Percentiles rank a stretch among this genome's conserved stretches.
phyloP scores from a whole-genome alignment of 2,329 filamentous ascomycete species.

The Monilinia laxa region DNA sequence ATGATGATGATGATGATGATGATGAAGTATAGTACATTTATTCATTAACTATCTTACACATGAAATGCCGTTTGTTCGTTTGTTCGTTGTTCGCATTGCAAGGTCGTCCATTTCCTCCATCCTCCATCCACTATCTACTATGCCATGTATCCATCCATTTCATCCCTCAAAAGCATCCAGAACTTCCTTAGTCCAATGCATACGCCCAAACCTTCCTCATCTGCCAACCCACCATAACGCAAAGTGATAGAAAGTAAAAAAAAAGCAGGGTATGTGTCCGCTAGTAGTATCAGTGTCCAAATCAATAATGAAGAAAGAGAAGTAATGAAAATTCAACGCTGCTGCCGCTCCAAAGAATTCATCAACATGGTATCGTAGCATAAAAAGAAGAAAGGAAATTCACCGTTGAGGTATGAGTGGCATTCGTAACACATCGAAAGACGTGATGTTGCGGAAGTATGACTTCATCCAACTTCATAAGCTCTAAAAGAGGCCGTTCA shows the following conservation, averaged over 20 bases:
- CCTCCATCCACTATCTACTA: neutral
- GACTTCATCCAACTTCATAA: slow-evolving; percentile 12
- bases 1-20: no score
- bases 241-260: neutral
- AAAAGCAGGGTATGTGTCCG: neutral
- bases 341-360: slow-evolving; percentile 1
- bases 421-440: neutral
- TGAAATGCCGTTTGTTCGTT: neutral
- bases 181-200: neutral
- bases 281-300: neutral
- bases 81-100: neutral
- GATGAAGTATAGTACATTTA: slow-evolving; percentile 7
- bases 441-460: neutral
- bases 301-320: neutral
- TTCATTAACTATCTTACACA: slow-evolving; percentile 7
- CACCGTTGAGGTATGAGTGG: neutral
- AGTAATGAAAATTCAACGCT: neutral
- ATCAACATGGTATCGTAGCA: slow-evolving; percentile 19
- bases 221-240: neutral
- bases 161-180: neutral
- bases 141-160: neutral
- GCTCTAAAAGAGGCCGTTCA: slow-evolving; percentile 10
- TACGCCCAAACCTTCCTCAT: no score
- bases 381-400: neutral
- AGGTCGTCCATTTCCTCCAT: neutral